phyloP scores from a whole-genome alignment of 2,329 filamentous ascomycete genomes.

The Colletotrichum falcatum region DNA sequence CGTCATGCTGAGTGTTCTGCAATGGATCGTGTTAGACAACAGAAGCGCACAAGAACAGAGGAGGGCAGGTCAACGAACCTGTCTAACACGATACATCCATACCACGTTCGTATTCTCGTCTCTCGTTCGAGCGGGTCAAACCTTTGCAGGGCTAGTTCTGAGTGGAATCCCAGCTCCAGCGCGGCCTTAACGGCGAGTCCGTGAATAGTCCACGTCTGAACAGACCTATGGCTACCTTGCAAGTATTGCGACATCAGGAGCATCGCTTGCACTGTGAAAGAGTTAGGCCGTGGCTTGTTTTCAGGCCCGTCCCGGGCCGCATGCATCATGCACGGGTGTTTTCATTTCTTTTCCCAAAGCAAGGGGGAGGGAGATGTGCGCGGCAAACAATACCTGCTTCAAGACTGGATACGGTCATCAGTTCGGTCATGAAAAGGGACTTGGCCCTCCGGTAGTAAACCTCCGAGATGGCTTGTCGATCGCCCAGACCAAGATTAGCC shows the following conservation, averaged over 20 bases:
- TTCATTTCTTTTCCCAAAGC: no score
- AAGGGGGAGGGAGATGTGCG: background rate
- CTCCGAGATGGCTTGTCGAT: constrained; percentile 55
- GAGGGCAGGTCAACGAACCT: constrained; percentile 46
- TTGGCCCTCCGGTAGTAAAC: constrained; percentile 59
- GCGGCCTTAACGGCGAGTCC: constrained; percentile 64
- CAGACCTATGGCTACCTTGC: constrained; percentile 64
- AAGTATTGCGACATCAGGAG: constrained; percentile 64
- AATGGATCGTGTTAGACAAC: background rate
- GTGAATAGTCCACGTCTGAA: constrained; percentile 66
- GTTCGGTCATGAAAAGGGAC: constrained; percentile 56
- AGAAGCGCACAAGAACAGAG: background rate
- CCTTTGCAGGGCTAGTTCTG: constrained; percentile 49
- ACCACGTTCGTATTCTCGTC: constrained; percentile 62
- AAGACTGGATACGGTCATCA: constrained; percentile 55
- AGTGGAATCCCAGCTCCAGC: constrained; percentile 64
- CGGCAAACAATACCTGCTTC: constrained; percentile 55
- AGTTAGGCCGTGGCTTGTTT: background rate
- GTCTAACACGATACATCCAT: constrained; percentile 60
- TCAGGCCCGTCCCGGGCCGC: background rate
- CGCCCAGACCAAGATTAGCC: constrained; percentile 47
- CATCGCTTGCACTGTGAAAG: constrained; percentile 58
- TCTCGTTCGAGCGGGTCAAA: constrained; percentile 59
- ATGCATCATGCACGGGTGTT: background rate
- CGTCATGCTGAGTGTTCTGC: constrained; percentile 62